Evolutionary conservation across 129 eudicot species (phyloP).

Genomic region (Chrysanthemum seticuspe): DNA sequence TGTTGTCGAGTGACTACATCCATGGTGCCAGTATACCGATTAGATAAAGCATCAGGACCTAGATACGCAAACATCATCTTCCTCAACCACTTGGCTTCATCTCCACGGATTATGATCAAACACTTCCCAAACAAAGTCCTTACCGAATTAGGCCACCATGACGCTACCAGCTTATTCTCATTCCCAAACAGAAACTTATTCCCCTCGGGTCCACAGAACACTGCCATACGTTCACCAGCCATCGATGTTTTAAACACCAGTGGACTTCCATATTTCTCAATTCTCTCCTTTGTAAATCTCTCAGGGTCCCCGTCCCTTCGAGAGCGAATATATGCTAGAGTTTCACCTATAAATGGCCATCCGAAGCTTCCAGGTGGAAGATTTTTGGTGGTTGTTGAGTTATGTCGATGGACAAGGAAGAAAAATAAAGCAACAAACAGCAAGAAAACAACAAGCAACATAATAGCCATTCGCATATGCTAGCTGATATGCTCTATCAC

Average conservation of each 20-base stretch:
- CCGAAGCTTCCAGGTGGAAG: constrained; percentile 30
- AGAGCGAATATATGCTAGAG: constrained; percentile 3
- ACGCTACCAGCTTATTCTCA: constrained; percentile 49
- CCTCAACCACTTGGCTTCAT: constrained; percentile 52
- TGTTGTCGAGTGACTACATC: constrained; percentile 15
- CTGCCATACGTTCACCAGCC: constrained; percentile 30
- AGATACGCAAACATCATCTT: constrained; percentile 43
- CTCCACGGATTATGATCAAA: constrained; percentile 32
- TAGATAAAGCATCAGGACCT: constrained; percentile 44
- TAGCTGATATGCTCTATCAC: neutral
- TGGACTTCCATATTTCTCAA: constrained; percentile 22
- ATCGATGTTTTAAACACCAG: constrained; percentile 46
- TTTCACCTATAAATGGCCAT: constrained; percentile 25
- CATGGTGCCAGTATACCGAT: constrained; percentile 38
- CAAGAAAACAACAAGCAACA: neutral
- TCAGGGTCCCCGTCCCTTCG: constrained; percentile 2
- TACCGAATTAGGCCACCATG: constrained; percentile 61
- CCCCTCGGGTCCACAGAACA: constrained; percentile 43
- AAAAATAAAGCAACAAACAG: neutral
- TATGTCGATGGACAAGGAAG: neutral
- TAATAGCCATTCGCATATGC: neutral
- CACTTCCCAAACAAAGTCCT: constrained; percentile 45
- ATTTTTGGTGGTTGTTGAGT: neutral
- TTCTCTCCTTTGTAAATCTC: constrained; percentile 31
- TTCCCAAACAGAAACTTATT: constrained; percentile 57